A percentile compares a stretch with the other conserved stretches of the same genome.
Evolutionary conservation across 1,284 basidiomycete species (phyloP).

Genomic region (Pseudozyma thailandica): DNA sequence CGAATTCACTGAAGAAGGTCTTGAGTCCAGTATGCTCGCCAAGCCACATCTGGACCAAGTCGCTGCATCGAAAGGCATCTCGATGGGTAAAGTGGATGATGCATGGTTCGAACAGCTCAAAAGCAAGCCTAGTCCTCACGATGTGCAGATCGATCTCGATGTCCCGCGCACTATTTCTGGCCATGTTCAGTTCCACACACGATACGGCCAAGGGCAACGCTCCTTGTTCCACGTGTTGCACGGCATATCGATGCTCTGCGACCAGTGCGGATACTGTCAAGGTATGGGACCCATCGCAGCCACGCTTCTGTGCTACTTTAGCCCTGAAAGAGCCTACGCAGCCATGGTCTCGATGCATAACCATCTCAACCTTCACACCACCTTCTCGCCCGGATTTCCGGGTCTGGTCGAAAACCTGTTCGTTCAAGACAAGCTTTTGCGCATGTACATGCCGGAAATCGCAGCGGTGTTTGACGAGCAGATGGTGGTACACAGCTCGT

Average conservation of each 20-base stretch:
- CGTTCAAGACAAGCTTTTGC: slow-evolving; percentile 87
- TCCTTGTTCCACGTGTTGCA: slow-evolving; percentile 89
- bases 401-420: slow-evolving; percentile 93
- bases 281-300: slow-evolving; percentile 99
- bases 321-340: slow-evolving; percentile 77
- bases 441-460: slow-evolving; percentile 87
- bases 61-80: slow-evolving; percentile 1
- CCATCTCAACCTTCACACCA: slow-evolving; percentile 86
- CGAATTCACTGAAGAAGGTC: slow-evolving; percentile 72
- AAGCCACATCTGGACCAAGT: slow-evolving; percentile 14
- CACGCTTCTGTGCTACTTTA: slow-evolving; percentile 89
- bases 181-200: slow-evolving; percentile 91
- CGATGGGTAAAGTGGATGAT: slow-evolving; percentile 5
- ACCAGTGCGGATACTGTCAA: slow-evolving; percentile 94
- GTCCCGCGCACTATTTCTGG: slow-evolving; percentile 96
- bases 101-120: slow-evolving; percentile 14
- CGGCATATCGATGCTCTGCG: slow-evolving; percentile 84
- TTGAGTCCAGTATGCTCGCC: slow-evolving; percentile 18
- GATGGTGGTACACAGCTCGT: slow-evolving; percentile 89
- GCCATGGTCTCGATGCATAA: slow-evolving; percentile 77
- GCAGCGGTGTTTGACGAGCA: slow-evolving; percentile 78
- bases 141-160: slow-evolving; percentile 98
- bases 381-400: slow-evolving; percentile 94
- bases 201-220: slow-evolving; percentile 81
- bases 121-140: slow-evolving; percentile 78